These are phyloP conservation scores for Endocalyx cinctus DNA, from an alignment of 2,329 filamentous ascomycete genomes.

Conservation along the genomic window DNA sequence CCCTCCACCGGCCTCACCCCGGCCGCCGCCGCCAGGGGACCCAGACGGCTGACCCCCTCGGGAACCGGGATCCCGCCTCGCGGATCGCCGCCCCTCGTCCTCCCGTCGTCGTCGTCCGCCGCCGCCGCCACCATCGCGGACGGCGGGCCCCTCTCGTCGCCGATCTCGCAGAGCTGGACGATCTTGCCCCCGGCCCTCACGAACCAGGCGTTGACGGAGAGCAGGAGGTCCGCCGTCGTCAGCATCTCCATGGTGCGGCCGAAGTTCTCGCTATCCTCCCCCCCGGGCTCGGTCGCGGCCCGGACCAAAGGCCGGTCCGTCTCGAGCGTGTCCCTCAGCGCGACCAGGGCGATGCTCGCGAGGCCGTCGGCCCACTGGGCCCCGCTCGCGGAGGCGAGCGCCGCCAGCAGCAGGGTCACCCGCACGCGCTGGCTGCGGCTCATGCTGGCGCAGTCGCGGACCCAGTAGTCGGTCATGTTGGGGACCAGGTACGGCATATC, in stretches of 20 bases:
- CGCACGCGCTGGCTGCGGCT: constrained; percentile 14
- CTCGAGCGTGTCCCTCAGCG: constrained; percentile 15
- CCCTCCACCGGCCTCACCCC: constrained; percentile 9
- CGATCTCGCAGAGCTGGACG: constrained; percentile 15
- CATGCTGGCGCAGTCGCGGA: constrained; percentile 17
- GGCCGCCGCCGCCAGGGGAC: constrained; percentile 12
- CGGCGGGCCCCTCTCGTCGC: constrained; percentile 15
- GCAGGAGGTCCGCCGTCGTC: constrained; percentile 14
- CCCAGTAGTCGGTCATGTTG: constrained; percentile 15
- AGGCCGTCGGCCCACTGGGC: constrained; percentile 14
- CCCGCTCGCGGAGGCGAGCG: constrained; percentile 13
- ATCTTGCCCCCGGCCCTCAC: constrained; percentile 13
- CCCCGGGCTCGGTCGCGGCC: constrained; percentile 12
- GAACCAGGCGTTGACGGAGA: constrained; percentile 12
- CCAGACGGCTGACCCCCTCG: constrained; percentile 8
- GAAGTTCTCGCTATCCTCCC: constrained; percentile 15
- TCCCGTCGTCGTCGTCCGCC: not conserved
- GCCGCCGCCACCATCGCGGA: constrained; percentile 12
- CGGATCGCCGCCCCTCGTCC: too few species aligned
- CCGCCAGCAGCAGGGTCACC: constrained; percentile 13
- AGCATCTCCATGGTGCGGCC: constrained; percentile 15
- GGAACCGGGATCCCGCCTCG: too few species aligned
- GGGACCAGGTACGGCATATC: constrained; percentile 16
- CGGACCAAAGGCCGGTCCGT: constrained; percentile 12
- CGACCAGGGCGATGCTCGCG: constrained; percentile 14